A percentile compares a stretch with the other conserved stretches of the same genome.
Conservation (phyloP, 805 yeast species). For the Maudiozyma turicensis region DNA sequence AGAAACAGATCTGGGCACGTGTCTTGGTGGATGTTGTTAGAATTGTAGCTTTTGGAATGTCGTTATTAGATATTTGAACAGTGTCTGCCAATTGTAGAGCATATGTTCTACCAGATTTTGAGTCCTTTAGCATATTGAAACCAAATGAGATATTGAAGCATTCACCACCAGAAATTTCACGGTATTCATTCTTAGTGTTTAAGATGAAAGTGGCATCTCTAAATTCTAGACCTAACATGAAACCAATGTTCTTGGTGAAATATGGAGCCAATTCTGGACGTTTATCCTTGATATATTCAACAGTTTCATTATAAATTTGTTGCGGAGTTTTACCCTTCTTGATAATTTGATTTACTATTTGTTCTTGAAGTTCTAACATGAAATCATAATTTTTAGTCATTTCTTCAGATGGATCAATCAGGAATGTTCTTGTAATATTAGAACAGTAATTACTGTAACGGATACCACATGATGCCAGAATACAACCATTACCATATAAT, state of each 20-base stretch:
- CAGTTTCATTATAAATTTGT: constrained; percentile 54
- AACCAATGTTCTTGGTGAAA: constrained; percentile 76
- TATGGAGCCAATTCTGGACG: constrained; percentile 55
- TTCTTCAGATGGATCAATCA: constrained; percentile 78
- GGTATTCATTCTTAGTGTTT: constrained; percentile 55
- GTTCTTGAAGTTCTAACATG: constrained; percentile 57
- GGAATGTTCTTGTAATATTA: constrained; percentile 74
- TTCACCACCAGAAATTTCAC: constrained; percentile 59
- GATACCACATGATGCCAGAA: constrained; percentile 73
- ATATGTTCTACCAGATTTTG: constrained; percentile 47
- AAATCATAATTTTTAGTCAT: constrained; percentile 75
- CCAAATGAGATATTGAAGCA: constrained; percentile 72
- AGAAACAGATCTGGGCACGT: constrained; percentile 70
- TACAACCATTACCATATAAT: constrained; percentile 64
- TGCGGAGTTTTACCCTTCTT: constrained; percentile 63
- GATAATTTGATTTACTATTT: constrained; percentile 44
- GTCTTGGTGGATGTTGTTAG: constrained; percentile 68
- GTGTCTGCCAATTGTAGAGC: constrained; percentile 76
- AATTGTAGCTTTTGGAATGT: constrained; percentile 43
- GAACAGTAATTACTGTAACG: constrained; percentile 86
- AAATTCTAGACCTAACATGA: constrained; percentile 82
- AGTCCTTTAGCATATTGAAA: constrained; percentile 50
- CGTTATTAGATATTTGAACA: constrained; percentile 46
- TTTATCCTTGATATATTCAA: constrained; percentile 48
- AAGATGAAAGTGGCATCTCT: constrained; percentile 70